These are phyloP conservation scores for Pestalotiopsis sp. DNA, from an alignment of 2,329 filamentous ascomycete species.

Conservation along the genomic window DNA sequence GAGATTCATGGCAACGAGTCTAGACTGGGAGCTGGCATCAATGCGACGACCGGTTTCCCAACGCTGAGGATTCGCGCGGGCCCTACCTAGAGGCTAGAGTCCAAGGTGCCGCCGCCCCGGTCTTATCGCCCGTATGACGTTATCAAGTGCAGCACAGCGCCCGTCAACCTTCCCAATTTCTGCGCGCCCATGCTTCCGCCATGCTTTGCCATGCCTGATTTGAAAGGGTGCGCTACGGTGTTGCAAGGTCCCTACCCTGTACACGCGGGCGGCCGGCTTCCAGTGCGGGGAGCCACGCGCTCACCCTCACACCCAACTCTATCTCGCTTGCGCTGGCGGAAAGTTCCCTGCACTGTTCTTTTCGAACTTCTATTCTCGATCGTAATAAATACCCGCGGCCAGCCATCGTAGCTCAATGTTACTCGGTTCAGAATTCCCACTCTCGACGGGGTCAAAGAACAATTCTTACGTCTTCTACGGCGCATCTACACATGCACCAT, in stretches of 20 bases:
- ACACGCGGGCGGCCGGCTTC: neutral
- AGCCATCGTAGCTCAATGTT: neutral
- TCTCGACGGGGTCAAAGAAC: neutral
- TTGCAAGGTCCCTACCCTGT: neutral
- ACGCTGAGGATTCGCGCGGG: conserved; percentile 7
- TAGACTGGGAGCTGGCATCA: conserved; percentile 4
- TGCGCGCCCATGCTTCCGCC: no score
- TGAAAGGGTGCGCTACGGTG: no score
- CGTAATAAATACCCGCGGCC: neutral
- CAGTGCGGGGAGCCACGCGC: neutral
- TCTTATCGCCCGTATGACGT: conserved; percentile 8
- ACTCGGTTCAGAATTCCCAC: neutral
- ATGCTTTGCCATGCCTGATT: neutral
- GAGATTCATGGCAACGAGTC: neutral
- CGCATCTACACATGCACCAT: neutral
- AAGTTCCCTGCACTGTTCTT: neutral
- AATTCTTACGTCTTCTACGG: neutral
- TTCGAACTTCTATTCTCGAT: no score
- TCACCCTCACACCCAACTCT: neutral
- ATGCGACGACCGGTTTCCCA: conserved; percentile 1
- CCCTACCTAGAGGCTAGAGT: neutral
- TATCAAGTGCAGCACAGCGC: neutral
- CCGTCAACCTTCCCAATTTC: conserved; percentile 1
- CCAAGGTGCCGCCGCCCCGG: conserved; percentile 2
- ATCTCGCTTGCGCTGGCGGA: neutral